These are phyloP conservation scores for Hebeloma cylindrosporum DNA, from an alignment of 768 basidiomycete genomes.

Conservation along the genomic window DNA sequence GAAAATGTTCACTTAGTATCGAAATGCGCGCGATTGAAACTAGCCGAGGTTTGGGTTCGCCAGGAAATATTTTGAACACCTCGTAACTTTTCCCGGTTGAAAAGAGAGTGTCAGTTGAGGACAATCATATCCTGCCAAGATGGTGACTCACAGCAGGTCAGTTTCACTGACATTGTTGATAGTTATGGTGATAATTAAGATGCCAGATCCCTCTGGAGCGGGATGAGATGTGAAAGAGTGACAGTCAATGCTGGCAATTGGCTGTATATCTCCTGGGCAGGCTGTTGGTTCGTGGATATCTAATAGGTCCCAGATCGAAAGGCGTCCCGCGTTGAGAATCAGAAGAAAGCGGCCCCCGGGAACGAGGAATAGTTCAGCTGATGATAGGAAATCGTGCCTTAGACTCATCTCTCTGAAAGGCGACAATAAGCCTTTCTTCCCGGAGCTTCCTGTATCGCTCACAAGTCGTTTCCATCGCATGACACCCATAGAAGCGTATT, in stretches of 20 bases:
- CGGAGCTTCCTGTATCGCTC: neutral
- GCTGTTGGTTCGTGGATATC: neutral
- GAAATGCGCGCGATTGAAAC: constrained; percentile 3
- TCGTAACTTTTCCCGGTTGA: neutral
- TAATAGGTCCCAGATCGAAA: constrained; percentile 16
- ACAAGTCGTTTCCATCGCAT: constrained; percentile 3
- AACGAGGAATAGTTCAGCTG: constrained; percentile 12
- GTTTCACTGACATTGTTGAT: neutral
- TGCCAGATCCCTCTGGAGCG: constrained; percentile 3
- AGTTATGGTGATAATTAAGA: constrained; percentile 1
- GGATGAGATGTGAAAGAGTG: constrained; percentile 3
- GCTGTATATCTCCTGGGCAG: neutral
- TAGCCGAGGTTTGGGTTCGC: constrained; percentile 2
- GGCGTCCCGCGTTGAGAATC: neutral
- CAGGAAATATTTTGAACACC: constrained; percentile 14
- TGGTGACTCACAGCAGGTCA: neutral
- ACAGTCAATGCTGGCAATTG: constrained; percentile 1
- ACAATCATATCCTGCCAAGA: neutral
- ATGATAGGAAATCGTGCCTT: neutral
- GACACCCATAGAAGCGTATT: constrained; percentile 11
- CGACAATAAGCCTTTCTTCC: no score
- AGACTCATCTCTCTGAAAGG: no score
- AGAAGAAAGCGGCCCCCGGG: constrained; percentile 21
- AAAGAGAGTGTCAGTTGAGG: neutral
- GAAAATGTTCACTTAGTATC: neutral